Evolutionary conservation across 2,329 filamentous ascomycete species (phyloP).

Genomic region (Epichloe hybrida): DNA sequence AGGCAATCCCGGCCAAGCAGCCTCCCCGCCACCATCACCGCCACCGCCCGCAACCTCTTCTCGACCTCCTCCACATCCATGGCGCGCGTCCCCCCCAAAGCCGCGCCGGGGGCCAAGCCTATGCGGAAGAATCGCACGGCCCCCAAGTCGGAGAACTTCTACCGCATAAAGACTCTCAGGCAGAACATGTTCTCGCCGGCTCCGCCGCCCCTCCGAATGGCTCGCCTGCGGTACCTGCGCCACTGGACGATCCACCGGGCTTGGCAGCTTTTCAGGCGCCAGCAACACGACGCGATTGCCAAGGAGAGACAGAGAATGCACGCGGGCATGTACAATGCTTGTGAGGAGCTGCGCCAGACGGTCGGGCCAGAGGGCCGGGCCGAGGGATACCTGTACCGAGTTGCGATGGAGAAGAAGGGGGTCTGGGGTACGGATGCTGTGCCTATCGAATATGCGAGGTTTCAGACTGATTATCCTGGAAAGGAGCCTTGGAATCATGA

Average conservation of each 20-base stretch:
- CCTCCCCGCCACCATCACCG: not conserved
- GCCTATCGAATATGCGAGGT: constrained; percentile 81
- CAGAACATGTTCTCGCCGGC: constrained; percentile 36
- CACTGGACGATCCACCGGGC: constrained; percentile 99
- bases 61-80: constrained; percentile 19
- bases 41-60: constrained; percentile 13
- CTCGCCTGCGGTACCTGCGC: constrained; percentile 70
- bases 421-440: constrained; percentile 59
- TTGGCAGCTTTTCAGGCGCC: constrained; percentile 68
- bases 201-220: constrained; percentile 68
- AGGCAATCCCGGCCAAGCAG: constrained; percentile 7
- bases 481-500: constrained; percentile 80
- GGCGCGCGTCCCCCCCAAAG: constrained; percentile 17
- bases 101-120: constrained; percentile 12
- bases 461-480: constrained; percentile 71
- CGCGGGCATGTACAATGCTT: constrained; percentile 70
- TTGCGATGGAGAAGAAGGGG: constrained; percentile 83
- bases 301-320: constrained; percentile 66
- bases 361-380: constrained; percentile 42
- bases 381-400: constrained; percentile 65
- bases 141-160: constrained; percentile 24
- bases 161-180: constrained; percentile 31
- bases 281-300: constrained; percentile 50
- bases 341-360: constrained; percentile 63
- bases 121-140: constrained; percentile 15